phyloP scores from a whole-genome alignment of 1,284 basidiomycete species.

The Tilletia indica region DNA sequence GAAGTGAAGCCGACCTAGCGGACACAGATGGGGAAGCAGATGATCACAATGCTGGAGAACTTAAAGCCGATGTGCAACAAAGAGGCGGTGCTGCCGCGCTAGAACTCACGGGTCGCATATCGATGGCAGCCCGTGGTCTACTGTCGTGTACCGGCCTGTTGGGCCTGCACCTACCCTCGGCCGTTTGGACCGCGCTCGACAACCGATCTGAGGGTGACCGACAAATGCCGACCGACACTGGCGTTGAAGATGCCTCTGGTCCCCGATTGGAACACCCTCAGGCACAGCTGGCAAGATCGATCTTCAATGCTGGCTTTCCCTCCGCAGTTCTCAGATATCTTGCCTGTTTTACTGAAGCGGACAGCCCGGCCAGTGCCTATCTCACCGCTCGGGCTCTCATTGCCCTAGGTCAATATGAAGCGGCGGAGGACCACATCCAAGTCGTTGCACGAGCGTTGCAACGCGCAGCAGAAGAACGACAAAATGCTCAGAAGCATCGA shows the following conservation, averaged over 20 bases:
- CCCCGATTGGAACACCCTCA: conserved; percentile 1
- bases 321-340: not conserved
- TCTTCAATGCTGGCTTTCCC: conserved; percentile 11
- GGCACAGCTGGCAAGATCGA: not conserved
- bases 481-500: not conserved
- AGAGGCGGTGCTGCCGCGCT: not conserved
- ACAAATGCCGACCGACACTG: too few relatives aligned
- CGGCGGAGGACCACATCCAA: not conserved
- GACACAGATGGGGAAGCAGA: not conserved
- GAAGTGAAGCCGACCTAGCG: not conserved
- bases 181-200: not conserved
- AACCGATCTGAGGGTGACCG: not conserved
- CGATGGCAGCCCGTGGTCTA: not conserved
- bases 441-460: not conserved
- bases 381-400: conserved; percentile 1
- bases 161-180: not conserved
- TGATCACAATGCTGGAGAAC: not conserved
- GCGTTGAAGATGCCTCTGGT: not conserved
- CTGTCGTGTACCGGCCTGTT: not conserved
- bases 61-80: too few relatives aligned
- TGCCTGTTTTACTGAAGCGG: not conserved
- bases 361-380: not conserved
- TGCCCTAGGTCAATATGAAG: not conserved
- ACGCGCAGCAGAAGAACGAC: not conserved
- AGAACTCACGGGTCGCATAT: not conserved